Conservation (phyloP, 78 protist genomes). For the Isochrysis galbana region DNA sequence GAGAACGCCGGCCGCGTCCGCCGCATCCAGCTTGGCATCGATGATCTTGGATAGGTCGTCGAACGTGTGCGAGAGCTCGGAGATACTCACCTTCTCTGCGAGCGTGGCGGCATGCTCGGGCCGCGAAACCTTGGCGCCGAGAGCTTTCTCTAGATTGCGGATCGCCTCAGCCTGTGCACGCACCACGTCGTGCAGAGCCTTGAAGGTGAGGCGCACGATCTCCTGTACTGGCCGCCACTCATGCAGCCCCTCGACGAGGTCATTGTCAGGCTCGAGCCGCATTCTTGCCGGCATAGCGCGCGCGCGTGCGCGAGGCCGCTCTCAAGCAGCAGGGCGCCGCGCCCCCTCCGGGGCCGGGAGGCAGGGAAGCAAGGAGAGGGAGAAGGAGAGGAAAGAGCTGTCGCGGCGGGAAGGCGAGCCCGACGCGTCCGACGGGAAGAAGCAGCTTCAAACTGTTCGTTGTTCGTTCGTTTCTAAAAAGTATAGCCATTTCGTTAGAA, state of each 20-base stretch:
- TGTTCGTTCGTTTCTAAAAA: too few species aligned
- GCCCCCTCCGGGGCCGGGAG: too few species aligned
- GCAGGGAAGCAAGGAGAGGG: too few species aligned
- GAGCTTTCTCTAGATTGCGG: neutral
- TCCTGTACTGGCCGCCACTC: conserved; percentile 5
- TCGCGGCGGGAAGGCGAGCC: too few species aligned
- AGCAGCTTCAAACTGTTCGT: too few species aligned
- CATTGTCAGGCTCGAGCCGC: too few species aligned
- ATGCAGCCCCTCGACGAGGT: neutral
- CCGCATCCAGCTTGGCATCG: neutral
- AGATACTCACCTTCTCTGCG: neutral
- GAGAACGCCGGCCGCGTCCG: neutral
- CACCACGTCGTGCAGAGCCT: conserved; percentile 11
- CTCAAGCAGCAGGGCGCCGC: too few species aligned
- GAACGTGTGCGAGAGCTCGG: neutral
- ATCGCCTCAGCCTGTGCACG: neutral
- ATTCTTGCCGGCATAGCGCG: too few species aligned
- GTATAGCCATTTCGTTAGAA: too few species aligned
- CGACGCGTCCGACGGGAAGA: too few species aligned
- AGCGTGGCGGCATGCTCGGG: neutral
- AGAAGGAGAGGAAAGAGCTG: too few species aligned
- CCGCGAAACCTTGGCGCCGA: neutral
- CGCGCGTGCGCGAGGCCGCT: too few species aligned
- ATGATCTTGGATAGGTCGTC: neutral
- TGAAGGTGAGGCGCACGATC: neutral